These are phyloP conservation scores for Borovskyia barvae DNA, from an alignment of 208 protist genomes.

Conservation along the genomic window DNA sequence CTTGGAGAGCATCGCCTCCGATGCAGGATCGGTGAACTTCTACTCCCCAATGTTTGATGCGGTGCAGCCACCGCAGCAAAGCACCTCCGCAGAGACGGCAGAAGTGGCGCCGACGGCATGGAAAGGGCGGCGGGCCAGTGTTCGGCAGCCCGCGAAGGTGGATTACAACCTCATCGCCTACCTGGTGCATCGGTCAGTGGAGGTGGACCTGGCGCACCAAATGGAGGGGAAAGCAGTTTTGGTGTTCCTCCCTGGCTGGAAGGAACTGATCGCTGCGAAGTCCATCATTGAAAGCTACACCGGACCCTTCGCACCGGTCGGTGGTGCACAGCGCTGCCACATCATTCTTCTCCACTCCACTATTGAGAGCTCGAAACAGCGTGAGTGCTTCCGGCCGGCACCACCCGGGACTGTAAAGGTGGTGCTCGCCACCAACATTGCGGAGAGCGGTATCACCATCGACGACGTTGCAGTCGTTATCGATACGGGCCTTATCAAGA, in stretches of 20 bases:
- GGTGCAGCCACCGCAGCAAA: neutral
- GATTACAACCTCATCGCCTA: conserved; percentile 81
- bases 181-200: conserved; percentile 53
- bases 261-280: conserved; percentile 92
- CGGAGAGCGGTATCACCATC: conserved; percentile 97
- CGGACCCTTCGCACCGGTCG: conserved; percentile 1
- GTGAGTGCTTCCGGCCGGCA: conserved; percentile 88
- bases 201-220: conserved; percentile 40
- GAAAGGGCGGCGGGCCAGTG: neutral
- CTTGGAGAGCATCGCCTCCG: conserved; percentile 58
- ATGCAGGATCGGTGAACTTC: conserved; percentile 15
- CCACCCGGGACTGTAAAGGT: conserved; percentile 87
- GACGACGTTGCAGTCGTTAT: conserved; percentile 95
- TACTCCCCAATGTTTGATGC: conserved; percentile 57
- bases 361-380: conserved; percentile 79
- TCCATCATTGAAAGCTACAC: conserved; percentile 54
- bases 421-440: conserved; percentile 97
- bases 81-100: neutral
- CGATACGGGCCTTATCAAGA: conserved; percentile 94
- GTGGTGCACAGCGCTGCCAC: conserved; percentile 24
- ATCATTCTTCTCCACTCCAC: conserved; percentile 90
- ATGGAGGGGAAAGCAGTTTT: conserved; percentile 93
- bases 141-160: conserved; percentile 39
- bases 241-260: conserved; percentile 98
- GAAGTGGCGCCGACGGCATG: too few species aligned